Percentiles rank a stretch among this genome's conserved stretches.
Evolutionary conservation across 495 filamentous ascomycete species (phyloP).

Genomic region (Penicillium canariense): DNA sequence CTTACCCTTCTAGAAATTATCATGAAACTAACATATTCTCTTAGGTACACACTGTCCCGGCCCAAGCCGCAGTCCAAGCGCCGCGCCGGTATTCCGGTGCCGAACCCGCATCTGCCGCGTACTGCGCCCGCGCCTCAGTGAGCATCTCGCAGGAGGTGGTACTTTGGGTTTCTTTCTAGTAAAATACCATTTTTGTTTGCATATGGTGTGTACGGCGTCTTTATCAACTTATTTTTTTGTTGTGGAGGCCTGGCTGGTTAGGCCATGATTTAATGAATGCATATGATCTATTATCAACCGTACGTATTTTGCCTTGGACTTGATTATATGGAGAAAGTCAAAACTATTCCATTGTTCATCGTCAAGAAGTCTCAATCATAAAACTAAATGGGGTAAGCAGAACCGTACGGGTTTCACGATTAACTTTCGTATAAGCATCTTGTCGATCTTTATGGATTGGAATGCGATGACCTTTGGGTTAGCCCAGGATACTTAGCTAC

Average conservation of each 20-base stretch:
- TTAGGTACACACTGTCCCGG: conserved; percentile 47
- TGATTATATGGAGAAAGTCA: too few relatives aligned
- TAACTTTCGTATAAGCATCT: not conserved
- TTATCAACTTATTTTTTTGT: conserved; percentile 3
- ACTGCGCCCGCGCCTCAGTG: conserved; percentile 15
- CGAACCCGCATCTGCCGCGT: conserved; percentile 29
- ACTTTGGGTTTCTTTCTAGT: conserved; percentile 5
- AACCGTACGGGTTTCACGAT: not conserved
- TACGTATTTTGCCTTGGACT: not conserved
- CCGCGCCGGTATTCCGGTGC: conserved; percentile 40
- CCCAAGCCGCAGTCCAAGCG: conserved; percentile 48
- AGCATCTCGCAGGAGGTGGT: not conserved
- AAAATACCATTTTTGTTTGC: conserved; percentile 33
- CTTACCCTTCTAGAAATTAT: not conserved
- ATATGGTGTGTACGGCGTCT: conserved; percentile 23
- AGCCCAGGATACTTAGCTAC: too few relatives aligned
- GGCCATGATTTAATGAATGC: conserved; percentile 31
- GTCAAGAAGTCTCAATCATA: too few relatives aligned
- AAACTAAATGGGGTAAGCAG: too few relatives aligned
- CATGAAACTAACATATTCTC: conserved; percentile 16
- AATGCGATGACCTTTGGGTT: too few relatives aligned
- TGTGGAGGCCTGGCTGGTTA: conserved; percentile 4
- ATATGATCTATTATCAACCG: conserved; percentile 5
- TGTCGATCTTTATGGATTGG: not conserved
- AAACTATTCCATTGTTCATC: too few relatives aligned